A percentile compares a stretch with the other conserved stretches of the same genome.
These are phyloP conservation scores for Diaporthe longicolla DNA, from an alignment of 2,329 filamentous ascomycete species.

Conservation along the genomic window DNA sequence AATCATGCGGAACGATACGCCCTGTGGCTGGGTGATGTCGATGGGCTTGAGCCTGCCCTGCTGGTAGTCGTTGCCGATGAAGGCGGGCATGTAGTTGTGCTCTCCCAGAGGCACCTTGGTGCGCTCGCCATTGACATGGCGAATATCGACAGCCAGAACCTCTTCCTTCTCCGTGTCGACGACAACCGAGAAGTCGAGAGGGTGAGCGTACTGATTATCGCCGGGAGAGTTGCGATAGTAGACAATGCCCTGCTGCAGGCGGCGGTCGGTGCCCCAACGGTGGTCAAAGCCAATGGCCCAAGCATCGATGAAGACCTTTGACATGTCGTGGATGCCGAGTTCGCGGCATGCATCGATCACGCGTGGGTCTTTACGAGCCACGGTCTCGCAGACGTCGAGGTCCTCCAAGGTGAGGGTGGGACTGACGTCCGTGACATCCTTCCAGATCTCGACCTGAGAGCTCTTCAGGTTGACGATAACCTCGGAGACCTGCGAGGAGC, in stretches of 20 bases:
- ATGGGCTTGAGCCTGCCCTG: slow-evolving; percentile 84
- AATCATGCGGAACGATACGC: slow-evolving; percentile 85
- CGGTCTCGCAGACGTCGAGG: slow-evolving; percentile 81
- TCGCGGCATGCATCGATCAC: slow-evolving; percentile 95
- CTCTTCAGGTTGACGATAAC: slow-evolving; percentile 64
- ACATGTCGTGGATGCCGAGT: slow-evolving; percentile 86
- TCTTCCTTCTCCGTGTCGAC: slow-evolving; percentile 84
- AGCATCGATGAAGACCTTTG: slow-evolving; percentile 95
- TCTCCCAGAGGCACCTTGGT: slow-evolving; percentile 81
- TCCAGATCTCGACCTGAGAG: slow-evolving; percentile 58
- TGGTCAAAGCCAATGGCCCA: slow-evolving; percentile 98
- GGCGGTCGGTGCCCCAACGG: slow-evolving; percentile 82
- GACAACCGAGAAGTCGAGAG: slow-evolving; percentile 94
- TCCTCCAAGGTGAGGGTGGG: slow-evolving; percentile 86
- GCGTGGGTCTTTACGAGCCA: slow-evolving; percentile 82
- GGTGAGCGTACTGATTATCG: slow-evolving; percentile 91
- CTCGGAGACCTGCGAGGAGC: slow-evolving; percentile 60
- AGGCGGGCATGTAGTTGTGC: slow-evolving; percentile 80
- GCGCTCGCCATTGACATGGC: slow-evolving; percentile 80
- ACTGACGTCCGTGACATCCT: slow-evolving; percentile 61
- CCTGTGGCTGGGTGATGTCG: slow-evolving; percentile 81
- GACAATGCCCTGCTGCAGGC: slow-evolving; percentile 94
- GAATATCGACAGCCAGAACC: slow-evolving; percentile 88
- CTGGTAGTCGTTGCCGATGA: slow-evolving; percentile 79
- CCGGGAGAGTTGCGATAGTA: slow-evolving; percentile 91